A percentile compares a stretch with the other conserved stretches of the same genome.
Conservation (phyloP, 495 filamentous ascomycete genomes). For the Trichoderma asperelloides region DNA sequence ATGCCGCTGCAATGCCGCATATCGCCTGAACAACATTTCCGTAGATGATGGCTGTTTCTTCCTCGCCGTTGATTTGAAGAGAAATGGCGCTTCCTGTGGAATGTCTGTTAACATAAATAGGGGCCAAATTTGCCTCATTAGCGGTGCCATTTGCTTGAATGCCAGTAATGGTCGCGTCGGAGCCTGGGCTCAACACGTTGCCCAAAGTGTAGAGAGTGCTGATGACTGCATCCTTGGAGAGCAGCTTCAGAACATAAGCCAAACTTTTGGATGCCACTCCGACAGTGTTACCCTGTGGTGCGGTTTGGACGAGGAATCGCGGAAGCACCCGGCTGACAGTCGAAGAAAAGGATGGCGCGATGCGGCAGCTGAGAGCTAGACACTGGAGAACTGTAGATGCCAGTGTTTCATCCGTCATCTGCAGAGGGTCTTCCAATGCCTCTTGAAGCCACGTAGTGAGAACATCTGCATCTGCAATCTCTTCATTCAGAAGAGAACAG, state of each 20-base stretch:
- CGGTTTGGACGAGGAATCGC: constrained; percentile 73
- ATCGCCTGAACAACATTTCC: constrained; percentile 82
- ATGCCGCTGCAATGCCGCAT: constrained; percentile 70
- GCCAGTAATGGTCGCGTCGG: constrained; percentile 33
- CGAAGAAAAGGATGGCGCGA: constrained; percentile 61
- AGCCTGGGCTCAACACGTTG: constrained; percentile 72
- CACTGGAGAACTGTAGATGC: constrained; percentile 70
- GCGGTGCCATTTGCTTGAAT: constrained; percentile 26
- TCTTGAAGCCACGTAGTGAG: constrained; percentile 82
- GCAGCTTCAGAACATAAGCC: constrained; percentile 63
- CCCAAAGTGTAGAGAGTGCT: constrained; percentile 90
- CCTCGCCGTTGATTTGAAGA: constrained; percentile 57
- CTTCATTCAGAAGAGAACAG: constrained; percentile 69
- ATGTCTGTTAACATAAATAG: constrained; percentile 44
- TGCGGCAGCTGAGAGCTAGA: constrained; percentile 68
- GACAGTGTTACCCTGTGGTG: constrained; percentile 53
- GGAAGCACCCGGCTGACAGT: constrained; percentile 74
- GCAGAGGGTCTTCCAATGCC: constrained; percentile 61
- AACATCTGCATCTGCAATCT: constrained; percentile 68
- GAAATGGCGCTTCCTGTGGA: constrained; percentile 71
- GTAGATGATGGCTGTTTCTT: constrained; percentile 63
- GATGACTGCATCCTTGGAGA: constrained; percentile 88
- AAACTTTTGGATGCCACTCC: constrained; percentile 71
- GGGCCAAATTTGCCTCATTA: constrained; percentile 21
- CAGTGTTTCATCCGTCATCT: constrained; percentile 69